Evolutionary conservation across 345 rosid genomes (phyloP).

Genomic region (Hirschfeldia incana): DNA sequence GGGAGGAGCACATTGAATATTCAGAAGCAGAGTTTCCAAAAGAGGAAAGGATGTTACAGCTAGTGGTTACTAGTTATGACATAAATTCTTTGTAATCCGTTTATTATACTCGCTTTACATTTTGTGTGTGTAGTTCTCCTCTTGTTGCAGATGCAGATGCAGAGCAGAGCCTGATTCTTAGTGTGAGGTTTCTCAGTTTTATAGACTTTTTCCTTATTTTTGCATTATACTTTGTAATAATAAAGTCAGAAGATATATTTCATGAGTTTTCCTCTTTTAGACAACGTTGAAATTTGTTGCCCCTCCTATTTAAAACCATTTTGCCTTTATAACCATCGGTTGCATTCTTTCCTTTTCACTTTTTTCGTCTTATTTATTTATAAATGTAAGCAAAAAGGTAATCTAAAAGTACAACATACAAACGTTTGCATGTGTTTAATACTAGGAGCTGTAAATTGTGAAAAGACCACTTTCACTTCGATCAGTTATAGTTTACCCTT

Average conservation of each 20-base stretch:
- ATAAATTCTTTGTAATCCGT: conserved; percentile 41
- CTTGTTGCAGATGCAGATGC: conserved; percentile 32
- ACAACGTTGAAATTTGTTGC: conserved; percentile 45
- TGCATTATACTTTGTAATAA: conserved; percentile 10
- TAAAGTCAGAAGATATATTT: conserved; percentile 46
- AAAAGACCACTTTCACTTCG: conserved; percentile 63
- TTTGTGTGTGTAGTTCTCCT: conserved; percentile 1
- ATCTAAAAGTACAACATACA: conserved; percentile 23
- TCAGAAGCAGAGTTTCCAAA: conserved; percentile 28
- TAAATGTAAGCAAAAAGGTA: neutral
- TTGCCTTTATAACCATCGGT: conserved; percentile 48
- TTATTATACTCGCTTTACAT: conserved; percentile 16
- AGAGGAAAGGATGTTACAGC: conserved; percentile 36
- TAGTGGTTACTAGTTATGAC: conserved; percentile 41
- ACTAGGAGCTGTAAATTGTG: conserved; percentile 31
- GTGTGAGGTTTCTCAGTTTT: neutral
- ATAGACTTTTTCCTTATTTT: neutral
- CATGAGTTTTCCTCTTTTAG: conserved; percentile 48
- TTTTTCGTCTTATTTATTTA: neutral
- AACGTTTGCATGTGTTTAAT: conserved; percentile 34
- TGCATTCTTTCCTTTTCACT: conserved; percentile 32
- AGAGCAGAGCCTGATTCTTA: conserved; percentile 21
- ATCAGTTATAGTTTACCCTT: conserved; percentile 28
- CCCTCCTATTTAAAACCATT: conserved; percentile 36
- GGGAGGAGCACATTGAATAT: conserved; percentile 37